Base-by-base conservation (phyloP, 768 basidiomycete genomes). In the Naganishia antarctica region DNA sequence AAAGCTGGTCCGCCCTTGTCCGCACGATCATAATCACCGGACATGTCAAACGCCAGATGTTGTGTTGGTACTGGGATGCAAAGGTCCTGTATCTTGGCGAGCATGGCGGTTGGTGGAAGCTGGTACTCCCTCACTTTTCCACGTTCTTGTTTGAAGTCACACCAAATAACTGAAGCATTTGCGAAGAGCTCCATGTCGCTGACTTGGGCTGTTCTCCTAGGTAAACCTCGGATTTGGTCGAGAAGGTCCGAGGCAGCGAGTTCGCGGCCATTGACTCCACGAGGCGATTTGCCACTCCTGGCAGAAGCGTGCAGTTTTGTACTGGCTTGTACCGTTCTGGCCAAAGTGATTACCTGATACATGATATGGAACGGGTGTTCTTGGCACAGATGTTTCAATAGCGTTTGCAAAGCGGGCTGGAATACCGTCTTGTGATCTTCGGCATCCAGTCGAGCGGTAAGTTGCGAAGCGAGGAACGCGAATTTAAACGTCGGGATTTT, bases 291-390 rank as follows among this genome's bases (percentile, higher is more conserved):
- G 65, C 18, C 50, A 25, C 53, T 46, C 60, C 62, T 32, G 12
- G 46, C 34, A 1, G 26, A 29, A 4, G 49, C 44, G 18, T 25
- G 51, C 23, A 32, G 18, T 28, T 51, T 53, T 25, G 49, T 18
- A 21, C n/a, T n/a, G 3, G 62, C 18, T 34, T 40, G 49, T 1
- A 43, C 31, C 16, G 62, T 13, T 41, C 29, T 68, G 64, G 76
- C 72, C 11, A 94, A 78, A 61, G 89, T 89, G 74, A 86, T 89
- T 2, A 98, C 83, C 69, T 92, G 91, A 77, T 93, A 94, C 7
- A 96, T 79, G 69, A 84, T 87, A 74, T 99, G 96, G 78, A 90
- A 98, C 0, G 94, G 92, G 73, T 99, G 96, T 59, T 97, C 90
- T 63, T 77, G 77, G 70, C 89, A 89, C 83, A 99, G 67, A 0